A percentile compares a stretch with the other conserved stretches of the same genome.
Conservation (phyloP, 2,329 filamentous ascomycete genomes). For the Laburnicola sp. region DNA sequence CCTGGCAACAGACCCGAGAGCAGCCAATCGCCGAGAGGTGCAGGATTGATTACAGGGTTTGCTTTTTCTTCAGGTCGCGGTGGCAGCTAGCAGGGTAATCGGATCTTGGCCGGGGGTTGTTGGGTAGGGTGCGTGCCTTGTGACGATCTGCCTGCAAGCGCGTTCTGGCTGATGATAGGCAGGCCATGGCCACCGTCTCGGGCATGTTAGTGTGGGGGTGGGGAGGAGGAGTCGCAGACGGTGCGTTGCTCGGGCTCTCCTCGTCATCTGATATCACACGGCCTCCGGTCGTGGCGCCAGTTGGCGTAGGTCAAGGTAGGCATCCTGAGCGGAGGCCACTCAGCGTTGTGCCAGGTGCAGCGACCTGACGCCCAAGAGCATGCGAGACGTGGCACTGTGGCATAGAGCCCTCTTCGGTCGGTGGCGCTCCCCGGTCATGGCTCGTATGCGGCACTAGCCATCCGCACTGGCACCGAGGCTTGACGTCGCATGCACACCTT, state of each 20-base stretch:
- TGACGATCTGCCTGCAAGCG: constrained; percentile 42
- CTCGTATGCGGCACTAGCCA: constrained; percentile 10
- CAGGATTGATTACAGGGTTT: constrained; percentile 34
- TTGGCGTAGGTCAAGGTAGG: constrained; percentile 18
- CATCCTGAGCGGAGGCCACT: constrained; percentile 10
- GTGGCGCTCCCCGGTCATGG: constrained; percentile 18
- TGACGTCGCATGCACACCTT: not conserved
- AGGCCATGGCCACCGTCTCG: constrained; percentile 35
- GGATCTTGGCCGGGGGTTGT: constrained; percentile 40
- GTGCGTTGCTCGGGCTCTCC: constrained; percentile 23
- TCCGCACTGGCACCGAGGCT: not conserved
- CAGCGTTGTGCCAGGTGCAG: constrained; percentile 26
- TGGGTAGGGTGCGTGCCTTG: constrained; percentile 38
- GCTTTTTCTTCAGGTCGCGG: constrained; percentile 34
- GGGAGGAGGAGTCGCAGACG: constrained; percentile 28
- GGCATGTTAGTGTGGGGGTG: constrained; percentile 45
- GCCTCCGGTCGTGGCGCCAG: constrained; percentile 33
- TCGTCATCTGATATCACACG: constrained; percentile 44
- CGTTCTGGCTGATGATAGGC: constrained; percentile 33
- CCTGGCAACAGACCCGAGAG: constrained; percentile 19
- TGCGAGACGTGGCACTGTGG: constrained; percentile 40
- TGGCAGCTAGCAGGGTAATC: constrained; percentile 28
- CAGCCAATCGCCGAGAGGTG: constrained; percentile 33
- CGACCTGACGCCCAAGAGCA: constrained; percentile 25
- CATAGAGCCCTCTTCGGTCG: constrained; percentile 15